Conservation (phyloP, 2,329 filamentous ascomycete species). For the Ophiobolus disseminans region DNA sequence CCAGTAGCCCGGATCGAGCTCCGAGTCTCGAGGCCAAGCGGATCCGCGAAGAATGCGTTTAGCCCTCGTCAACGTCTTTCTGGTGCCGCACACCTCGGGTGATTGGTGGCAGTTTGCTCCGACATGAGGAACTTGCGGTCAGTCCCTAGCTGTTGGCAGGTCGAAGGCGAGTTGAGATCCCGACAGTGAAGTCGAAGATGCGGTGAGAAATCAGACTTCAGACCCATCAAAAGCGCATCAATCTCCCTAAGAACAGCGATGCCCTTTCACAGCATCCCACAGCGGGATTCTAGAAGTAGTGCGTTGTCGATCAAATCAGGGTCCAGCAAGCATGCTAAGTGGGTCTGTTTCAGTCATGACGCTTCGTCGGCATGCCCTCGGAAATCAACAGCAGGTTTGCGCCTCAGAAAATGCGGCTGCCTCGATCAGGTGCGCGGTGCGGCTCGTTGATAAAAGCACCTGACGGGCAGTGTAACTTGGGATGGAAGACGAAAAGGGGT, state of each 20-base stretch:
- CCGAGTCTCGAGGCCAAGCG: no score
- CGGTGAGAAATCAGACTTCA: no score
- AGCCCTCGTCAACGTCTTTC: background rate
- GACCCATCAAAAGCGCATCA: no score
- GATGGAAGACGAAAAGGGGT: background rate
- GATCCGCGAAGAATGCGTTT: background rate
- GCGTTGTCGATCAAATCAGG: conserved; percentile 13
- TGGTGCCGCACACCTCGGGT: background rate
- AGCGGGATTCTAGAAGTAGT: background rate
- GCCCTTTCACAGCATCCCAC: background rate
- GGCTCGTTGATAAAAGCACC: conserved; percentile 6
- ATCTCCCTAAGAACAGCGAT: no score
- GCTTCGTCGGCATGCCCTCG: conserved; percentile 11
- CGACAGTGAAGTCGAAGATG: no score
- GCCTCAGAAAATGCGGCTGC: conserved; percentile 1
- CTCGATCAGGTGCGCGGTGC: conserved; percentile 8
- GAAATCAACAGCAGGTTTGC: conserved; percentile 13
- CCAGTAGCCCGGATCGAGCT: no score
- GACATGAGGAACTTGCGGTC: background rate
- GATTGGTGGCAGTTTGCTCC: background rate
- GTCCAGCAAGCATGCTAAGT: conserved; percentile 8
- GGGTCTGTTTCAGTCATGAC: conserved; percentile 14
- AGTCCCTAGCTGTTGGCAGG: background rate
- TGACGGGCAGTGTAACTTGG: background rate
- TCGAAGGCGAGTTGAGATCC: background rate